A percentile compares a stretch with the other conserved stretches of the same genome.
Conservation (phyloP, 768 basidiomycete species). For the Baorangia bicolor region DNA sequence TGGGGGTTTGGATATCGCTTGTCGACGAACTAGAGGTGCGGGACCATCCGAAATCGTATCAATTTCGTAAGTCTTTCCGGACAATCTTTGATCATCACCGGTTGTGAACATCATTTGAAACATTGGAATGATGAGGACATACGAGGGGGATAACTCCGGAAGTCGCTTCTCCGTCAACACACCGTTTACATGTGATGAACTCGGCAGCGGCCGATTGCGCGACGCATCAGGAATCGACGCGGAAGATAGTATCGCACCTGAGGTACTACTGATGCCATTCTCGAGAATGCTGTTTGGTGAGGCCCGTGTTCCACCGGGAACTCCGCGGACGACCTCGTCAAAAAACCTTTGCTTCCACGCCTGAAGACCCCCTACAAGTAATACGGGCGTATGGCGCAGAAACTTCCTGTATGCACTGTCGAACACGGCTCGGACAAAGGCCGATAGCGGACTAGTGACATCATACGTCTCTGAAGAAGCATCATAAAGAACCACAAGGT, state of each 20-base stretch:
- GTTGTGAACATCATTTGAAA: slow-evolving; percentile 11
- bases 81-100: slow-evolving; percentile 13
- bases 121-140: slow-evolving; percentile 8
- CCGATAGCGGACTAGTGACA: slow-evolving; percentile 50
- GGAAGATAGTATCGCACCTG: slow-evolving; percentile 25
- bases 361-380: slow-evolving; percentile 81
- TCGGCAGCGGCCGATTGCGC: slow-evolving; percentile 12
- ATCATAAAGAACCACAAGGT: slow-evolving; percentile 87
- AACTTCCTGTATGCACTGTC: slow-evolving; percentile 71
- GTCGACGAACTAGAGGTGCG: slow-evolving; percentile 34
- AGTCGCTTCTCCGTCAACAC: slow-evolving; percentile 17
- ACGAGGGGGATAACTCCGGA: slow-evolving; percentile 22
- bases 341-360: slow-evolving; percentile 72
- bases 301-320: slow-evolving; percentile 13
- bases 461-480: slow-evolving; percentile 53
- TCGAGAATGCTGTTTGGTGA: slow-evolving; percentile 22
- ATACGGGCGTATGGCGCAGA: slow-evolving; percentile 71
- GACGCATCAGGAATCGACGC: slow-evolving; percentile 13
- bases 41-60: slow-evolving; percentile 14
- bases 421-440: slow-evolving; percentile 67
- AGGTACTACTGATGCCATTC: slow-evolving; percentile 28
- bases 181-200: slow-evolving; percentile 16
- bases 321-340: slow-evolving; percentile 35
- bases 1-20: slow-evolving; percentile 42
- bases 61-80: slow-evolving; percentile 14